Evolutionary conservation across 2,329 filamentous ascomycete species (phyloP).

Genomic region (Scedosporium boydii): DNA sequence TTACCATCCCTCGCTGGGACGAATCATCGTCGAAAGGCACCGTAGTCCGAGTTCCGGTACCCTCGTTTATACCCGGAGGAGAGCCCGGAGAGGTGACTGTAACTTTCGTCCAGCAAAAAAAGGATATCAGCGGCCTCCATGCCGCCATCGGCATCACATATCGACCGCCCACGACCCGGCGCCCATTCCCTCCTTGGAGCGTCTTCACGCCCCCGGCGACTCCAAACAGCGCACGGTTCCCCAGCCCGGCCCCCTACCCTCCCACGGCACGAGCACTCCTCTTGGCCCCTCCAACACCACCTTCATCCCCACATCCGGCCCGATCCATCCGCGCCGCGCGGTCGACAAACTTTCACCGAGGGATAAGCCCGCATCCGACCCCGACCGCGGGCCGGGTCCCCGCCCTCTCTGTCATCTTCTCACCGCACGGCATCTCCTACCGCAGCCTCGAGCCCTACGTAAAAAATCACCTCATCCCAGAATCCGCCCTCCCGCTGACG

Average conservation of each 20-base stretch:
- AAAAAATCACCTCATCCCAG: slow-evolving; percentile 43
- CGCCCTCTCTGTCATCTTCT: slow-evolving; percentile 53
- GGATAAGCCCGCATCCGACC: background rate
- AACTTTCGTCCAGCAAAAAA: slow-evolving; percentile 52
- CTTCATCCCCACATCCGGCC: slow-evolving; percentile 20
- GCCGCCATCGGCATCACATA: slow-evolving; percentile 66
- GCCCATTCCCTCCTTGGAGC: slow-evolving; percentile 12
- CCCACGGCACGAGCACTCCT: slow-evolving; percentile 11
- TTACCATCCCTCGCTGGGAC: slow-evolving; percentile 36
- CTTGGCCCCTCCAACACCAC: slow-evolving; percentile 24
- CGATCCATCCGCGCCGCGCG: slow-evolving; percentile 20
- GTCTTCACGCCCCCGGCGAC: slow-evolving; percentile 10
- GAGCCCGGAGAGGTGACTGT: slow-evolving; percentile 60
- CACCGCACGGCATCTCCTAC: slow-evolving; percentile 52
- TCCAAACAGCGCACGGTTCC: background rate
- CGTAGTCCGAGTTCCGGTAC: slow-evolving; percentile 39
- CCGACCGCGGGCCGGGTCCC: slow-evolving; percentile 7
- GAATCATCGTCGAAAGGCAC: slow-evolving; percentile 21
- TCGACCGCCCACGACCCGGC: slow-evolving; percentile 37
- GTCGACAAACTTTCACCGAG: slow-evolving; percentile 10
- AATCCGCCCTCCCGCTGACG: slow-evolving; percentile 51
- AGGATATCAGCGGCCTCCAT: slow-evolving; percentile 51
- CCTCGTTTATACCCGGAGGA: slow-evolving; percentile 40
- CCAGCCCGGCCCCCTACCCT: background rate
- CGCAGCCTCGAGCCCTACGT: slow-evolving; percentile 44